Percentiles rank a stretch among this genome's conserved stretches.
Evolutionary conservation across 768 basidiomycete species (phyloP).

Genomic region (Leucocoprinus birnbaumii): DNA sequence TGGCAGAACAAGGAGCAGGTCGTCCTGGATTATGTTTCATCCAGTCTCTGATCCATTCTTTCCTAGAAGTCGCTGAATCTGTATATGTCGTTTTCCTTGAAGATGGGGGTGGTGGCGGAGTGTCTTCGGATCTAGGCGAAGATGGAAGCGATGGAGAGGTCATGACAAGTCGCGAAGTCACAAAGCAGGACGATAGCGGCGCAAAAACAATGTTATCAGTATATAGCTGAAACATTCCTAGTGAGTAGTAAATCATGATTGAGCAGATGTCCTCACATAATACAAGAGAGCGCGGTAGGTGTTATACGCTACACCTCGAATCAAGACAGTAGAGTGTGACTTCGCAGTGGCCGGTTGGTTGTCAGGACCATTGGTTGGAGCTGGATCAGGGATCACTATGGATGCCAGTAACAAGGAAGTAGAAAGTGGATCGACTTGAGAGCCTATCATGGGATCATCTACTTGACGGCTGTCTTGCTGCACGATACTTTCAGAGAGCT

Average conservation of each 20-base stretch:
- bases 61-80: slow-evolving; percentile 28
- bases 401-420: not conserved
- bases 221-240: slow-evolving; percentile 57
- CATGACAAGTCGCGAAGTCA: slow-evolving; percentile 22
- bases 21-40: slow-evolving; percentile 52
- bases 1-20: slow-evolving; percentile 76
- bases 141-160: slow-evolving; percentile 22
- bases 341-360: not conserved
- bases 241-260: not conserved
- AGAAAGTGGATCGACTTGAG: slow-evolving; percentile 2
- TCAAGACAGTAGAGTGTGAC: slow-evolving; percentile 32
- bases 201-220: slow-evolving; percentile 85
- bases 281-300: slow-evolving; percentile 56
- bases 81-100: slow-evolving; percentile 16
- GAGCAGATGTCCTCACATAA: slow-evolving; percentile 76
- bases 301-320: slow-evolving; percentile 47
- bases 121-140: slow-evolving; percentile 27
- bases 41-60: slow-evolving; percentile 79
- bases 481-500: slow-evolving; percentile 14
- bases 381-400: not conserved
- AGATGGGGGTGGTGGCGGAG: not conserved
- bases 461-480: slow-evolving; percentile 20
- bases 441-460: not conserved
- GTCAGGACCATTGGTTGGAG: not conserved
- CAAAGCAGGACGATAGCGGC: slow-evolving; percentile 73